A percentile compares a stretch with the other conserved stretches of the same genome.
Conservation (phyloP, 805 yeast species). For the Starmerella gropengiesseri region DNA sequence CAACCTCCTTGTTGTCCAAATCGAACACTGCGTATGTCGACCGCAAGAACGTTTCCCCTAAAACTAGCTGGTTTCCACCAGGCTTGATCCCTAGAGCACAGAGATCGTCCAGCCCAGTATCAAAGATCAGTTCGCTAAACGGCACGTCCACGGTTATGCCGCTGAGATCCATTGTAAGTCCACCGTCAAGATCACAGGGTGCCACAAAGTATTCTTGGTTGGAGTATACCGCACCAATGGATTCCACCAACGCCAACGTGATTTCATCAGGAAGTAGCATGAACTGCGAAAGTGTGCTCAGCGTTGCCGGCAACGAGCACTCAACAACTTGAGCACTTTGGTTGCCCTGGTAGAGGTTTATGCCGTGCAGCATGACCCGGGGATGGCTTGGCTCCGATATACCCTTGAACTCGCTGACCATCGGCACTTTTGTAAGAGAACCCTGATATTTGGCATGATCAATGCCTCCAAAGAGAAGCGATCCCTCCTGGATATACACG, state of each 20-base stretch:
- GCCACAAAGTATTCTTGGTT: constrained; percentile 32
- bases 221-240: constrained; percentile 34
- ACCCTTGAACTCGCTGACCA: constrained; percentile 23
- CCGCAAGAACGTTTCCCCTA: constrained; percentile 56
- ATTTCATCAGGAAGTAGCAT: constrained; percentile 35
- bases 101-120: too few relatives aligned
- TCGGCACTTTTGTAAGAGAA: constrained; percentile 29
- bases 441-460: constrained; percentile 37
- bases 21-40: constrained; percentile 65
- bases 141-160: constrained; percentile 42
- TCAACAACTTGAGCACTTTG: constrained; percentile 1
- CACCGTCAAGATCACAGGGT: constrained; percentile 30
- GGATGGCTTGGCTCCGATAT: constrained; percentile 19
- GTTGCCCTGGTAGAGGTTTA: too few relatives aligned
- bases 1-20: constrained; percentile 45
- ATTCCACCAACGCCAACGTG: constrained; percentile 25
- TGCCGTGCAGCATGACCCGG: constrained; percentile 18
- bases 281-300: constrained; percentile 47
- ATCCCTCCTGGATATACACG: constrained; percentile 29
- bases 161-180: constrained; percentile 39
- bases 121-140: too few relatives aligned
- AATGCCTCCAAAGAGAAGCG: constrained; percentile 37
- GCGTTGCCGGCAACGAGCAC: constrained; percentile 30
- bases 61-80: constrained; percentile 26
- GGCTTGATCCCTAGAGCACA: constrained; percentile 33